Evolutionary conservation across 2,329 filamentous ascomycete species (phyloP).

Genomic region (Helminthosporium solani): DNA sequence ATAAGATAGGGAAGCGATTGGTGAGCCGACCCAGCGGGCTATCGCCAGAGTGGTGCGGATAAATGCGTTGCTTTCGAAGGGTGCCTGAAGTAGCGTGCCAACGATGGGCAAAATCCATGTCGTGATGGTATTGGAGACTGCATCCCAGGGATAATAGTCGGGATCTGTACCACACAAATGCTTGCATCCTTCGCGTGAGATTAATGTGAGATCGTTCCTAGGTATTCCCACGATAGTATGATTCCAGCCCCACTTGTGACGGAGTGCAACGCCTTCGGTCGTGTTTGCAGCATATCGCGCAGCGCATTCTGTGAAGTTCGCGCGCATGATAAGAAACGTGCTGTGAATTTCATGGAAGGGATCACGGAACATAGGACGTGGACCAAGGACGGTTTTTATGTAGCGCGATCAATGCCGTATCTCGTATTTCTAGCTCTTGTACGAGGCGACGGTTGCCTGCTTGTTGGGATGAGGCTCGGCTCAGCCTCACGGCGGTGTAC

Average conservation of each 20-base stretch:
- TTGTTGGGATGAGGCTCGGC: not conserved
- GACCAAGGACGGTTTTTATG: not conserved
- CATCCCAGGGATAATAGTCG: conserved; percentile 37
- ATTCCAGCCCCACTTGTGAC: conserved; percentile 18
- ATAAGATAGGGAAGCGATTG: conserved; percentile 40
- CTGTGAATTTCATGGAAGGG: no score
- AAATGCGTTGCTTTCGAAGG: conserved; percentile 45
- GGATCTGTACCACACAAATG: conserved; percentile 35
- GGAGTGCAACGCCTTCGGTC: conserved; percentile 7
- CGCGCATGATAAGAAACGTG: conserved; percentile 6
- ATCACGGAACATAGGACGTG: no score
- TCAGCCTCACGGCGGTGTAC: not conserved
- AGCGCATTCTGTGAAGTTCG: conserved; percentile 11
- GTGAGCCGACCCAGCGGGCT: conserved; percentile 40
- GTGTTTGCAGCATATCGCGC: conserved; percentile 6
- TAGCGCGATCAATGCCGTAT: not conserved
- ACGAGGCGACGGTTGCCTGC: not conserved
- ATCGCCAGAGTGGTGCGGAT: conserved; percentile 40
- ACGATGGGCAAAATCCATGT: conserved; percentile 46
- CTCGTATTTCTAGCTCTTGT: not conserved
- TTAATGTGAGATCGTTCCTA: conserved; percentile 22
- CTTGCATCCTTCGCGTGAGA: conserved; percentile 36
- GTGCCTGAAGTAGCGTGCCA: conserved; percentile 43
- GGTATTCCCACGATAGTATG: conserved; percentile 18
- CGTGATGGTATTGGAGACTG: conserved; percentile 38